A percentile compares a stretch with the other conserved stretches of the same genome.
Conservation (phyloP, 2,329 filamentous ascomycete species). For the Aspergillus sp. region DNA sequence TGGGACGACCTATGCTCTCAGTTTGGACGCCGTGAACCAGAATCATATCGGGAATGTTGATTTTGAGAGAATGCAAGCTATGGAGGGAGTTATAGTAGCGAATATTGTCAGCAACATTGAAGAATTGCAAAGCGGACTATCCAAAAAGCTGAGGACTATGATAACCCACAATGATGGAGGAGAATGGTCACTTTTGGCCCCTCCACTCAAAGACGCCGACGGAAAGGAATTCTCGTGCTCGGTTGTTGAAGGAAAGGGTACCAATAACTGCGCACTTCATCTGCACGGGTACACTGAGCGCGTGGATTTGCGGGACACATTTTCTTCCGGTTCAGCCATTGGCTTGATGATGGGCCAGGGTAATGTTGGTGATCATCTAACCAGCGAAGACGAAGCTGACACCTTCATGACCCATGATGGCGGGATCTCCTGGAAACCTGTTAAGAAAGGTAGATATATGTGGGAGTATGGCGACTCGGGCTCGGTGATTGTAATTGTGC, state of each 20-base stretch:
- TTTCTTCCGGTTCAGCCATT: conserved; percentile 81
- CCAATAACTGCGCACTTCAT: conserved; percentile 77
- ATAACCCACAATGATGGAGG: conserved; percentile 97
- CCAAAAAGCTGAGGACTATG: conserved; percentile 81
- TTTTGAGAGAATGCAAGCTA: conserved; percentile 90
- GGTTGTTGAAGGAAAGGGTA: conserved; percentile 52
- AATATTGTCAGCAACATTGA: conserved; percentile 79
- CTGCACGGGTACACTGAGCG: conserved; percentile 96
- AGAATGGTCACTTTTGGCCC: conserved; percentile 74
- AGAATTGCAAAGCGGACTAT: conserved; percentile 55
- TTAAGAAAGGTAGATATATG: conserved; percentile 83
- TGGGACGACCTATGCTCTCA: conserved; percentile 90
- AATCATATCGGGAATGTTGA: conserved; percentile 78
- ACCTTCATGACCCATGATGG: conserved; percentile 91
- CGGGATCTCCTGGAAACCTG: conserved; percentile 81
- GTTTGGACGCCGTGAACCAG: conserved; percentile 77
- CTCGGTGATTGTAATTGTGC: conserved; percentile 84
- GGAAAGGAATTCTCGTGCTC: conserved; percentile 71
- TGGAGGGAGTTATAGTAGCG: conserved; percentile 86
- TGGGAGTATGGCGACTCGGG: conserved; percentile 98
- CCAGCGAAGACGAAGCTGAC: conserved; percentile 68
- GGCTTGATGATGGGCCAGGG: conserved; percentile 89
- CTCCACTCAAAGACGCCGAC: conserved; percentile 70
- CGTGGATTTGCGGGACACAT: conserved; percentile 76
- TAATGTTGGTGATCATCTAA: conserved; percentile 78